Percentiles rank a stretch among this genome's conserved stretches.
These are phyloP conservation scores for Rossbeevera mucosa DNA, from an alignment of 768 basidiomycete genomes.

Conservation along the genomic window DNA sequence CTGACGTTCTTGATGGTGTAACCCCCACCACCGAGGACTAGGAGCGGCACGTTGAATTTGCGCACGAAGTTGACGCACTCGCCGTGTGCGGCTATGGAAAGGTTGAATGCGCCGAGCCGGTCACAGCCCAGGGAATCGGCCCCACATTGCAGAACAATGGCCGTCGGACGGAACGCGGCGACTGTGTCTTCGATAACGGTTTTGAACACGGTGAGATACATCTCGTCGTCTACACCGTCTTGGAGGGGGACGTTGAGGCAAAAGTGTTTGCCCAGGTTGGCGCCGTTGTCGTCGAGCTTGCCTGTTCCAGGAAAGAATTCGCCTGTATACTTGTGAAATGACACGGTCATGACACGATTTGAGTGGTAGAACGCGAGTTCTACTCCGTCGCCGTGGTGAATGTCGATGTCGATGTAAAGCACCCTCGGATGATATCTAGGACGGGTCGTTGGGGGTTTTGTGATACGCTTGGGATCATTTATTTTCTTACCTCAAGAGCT, in stretches of 20 bases:
- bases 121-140: constrained; percentile 96
- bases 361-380: constrained; percentile 97
- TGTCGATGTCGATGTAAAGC: constrained; percentile 97
- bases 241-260: constrained; percentile 90
- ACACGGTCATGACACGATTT: constrained; percentile 97
- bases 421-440: constrained; percentile 87
- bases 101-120: constrained; percentile 92
- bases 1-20: constrained; percentile 97
- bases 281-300: constrained; percentile 89
- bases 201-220: constrained; percentile 94
- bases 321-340: constrained; percentile 98
- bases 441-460: neutral
- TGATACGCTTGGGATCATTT: neutral
- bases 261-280: constrained; percentile 89
- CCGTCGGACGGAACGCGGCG: constrained; percentile 76
- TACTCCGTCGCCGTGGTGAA: constrained; percentile 98
- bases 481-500: constrained; percentile 73
- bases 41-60: constrained; percentile 82
- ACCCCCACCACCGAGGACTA: constrained; percentile 92
- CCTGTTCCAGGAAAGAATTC: constrained; percentile 99
- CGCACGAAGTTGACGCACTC: constrained; percentile 98
- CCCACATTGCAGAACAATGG: constrained; percentile 95
- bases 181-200: constrained; percentile 94
- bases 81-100: constrained; percentile 95
- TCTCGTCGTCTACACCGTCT: constrained; percentile 96